phyloP scores from a whole-genome alignment of 202 grass and related monocot genomes.

The Panicum hallii region DNA sequence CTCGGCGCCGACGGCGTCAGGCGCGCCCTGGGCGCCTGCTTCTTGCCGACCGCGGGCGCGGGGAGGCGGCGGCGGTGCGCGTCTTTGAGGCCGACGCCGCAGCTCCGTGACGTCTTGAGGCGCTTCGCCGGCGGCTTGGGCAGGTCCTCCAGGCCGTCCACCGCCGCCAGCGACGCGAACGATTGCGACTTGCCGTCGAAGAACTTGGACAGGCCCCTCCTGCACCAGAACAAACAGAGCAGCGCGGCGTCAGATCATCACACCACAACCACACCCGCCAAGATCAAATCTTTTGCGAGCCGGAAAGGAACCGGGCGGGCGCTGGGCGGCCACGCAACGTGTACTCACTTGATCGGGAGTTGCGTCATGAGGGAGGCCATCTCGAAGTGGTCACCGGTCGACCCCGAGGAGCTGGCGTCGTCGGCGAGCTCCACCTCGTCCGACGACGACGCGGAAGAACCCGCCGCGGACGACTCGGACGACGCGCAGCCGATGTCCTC shows the following conservation, averaged over 20 bases:
- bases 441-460: conserved; percentile 42
- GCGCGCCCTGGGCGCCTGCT: neutral
- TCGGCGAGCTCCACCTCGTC: conserved; percentile 53
- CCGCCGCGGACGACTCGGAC: conserved; percentile 32
- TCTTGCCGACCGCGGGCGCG: conserved; percentile 15
- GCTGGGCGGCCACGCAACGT: no score
- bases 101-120: conserved; percentile 63
- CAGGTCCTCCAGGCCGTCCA: conserved; percentile 64
- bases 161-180: conserved; percentile 67
- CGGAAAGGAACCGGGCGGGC: neutral
- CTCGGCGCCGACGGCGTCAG: conserved; percentile 11
- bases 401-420: conserved; percentile 62
- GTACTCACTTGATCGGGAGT: conserved; percentile 86
- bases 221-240: conserved; percentile 19
- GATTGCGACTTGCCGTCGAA: conserved; percentile 88
- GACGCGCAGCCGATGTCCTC: conserved; percentile 69
- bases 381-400: conserved; percentile 55
- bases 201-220: conserved; percentile 76
- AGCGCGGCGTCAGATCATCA: conserved; percentile 1
- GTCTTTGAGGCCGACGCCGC: conserved; percentile 46
- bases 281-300: neutral
- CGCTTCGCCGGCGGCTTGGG: conserved; percentile 58
- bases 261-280: neutral
- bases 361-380: conserved; percentile 83
- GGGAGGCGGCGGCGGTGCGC: conserved; percentile 31